Percentiles rank a stretch among this genome's conserved stretches.
phyloP scores from a whole-genome alignment of 208 protist species.

The Trypanosoma mega region DNA sequence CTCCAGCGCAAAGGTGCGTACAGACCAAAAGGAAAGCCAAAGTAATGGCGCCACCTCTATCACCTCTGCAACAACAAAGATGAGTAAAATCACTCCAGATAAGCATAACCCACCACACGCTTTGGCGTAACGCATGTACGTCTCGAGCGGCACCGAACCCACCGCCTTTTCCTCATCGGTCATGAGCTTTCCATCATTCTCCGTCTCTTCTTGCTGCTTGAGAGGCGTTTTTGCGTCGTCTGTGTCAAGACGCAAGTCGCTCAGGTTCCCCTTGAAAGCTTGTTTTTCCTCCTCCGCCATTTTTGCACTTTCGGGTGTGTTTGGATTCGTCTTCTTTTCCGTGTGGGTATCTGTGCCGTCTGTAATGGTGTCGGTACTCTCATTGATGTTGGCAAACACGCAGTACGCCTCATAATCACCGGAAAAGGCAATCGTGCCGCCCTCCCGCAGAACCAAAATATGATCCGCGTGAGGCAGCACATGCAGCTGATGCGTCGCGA shows the following conservation, averaged over 20 bases:
- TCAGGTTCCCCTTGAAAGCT: no score
- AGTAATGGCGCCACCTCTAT: slow-evolving; percentile 35
- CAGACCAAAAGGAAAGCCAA: slow-evolving; percentile 81
- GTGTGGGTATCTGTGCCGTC: no score
- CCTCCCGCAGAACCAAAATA: slow-evolving; percentile 78
- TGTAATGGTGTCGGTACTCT: not conserved
- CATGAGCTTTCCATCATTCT: slow-evolving; percentile 32
- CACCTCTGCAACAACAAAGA: slow-evolving; percentile 59
- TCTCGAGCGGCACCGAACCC: slow-evolving; percentile 49
- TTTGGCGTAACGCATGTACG: slow-evolving; percentile 64
- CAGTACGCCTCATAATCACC: slow-evolving; percentile 37
- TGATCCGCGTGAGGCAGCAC: slow-evolving; percentile 71
- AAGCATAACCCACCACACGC: slow-evolving; percentile 43
- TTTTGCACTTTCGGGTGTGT: no score
- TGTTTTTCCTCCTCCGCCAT: no score
- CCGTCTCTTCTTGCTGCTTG: not conserved
- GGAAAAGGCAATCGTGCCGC: slow-evolving; percentile 40
- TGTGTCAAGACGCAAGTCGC: no score
- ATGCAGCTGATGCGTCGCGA: slow-evolving; percentile 91
- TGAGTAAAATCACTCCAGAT: slow-evolving; percentile 43
- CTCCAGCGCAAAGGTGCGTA: slow-evolving; percentile 13
- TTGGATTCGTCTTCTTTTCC: no score
- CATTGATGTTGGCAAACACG: slow-evolving; percentile 5
- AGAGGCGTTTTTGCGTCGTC: no score
- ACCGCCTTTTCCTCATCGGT: slow-evolving; percentile 56